Evolutionary conservation across 2,329 filamentous ascomycete genomes (phyloP), one percentile per base, ranked within the genome.

Genomic region (Xenoacremonium recifei): DNA sequence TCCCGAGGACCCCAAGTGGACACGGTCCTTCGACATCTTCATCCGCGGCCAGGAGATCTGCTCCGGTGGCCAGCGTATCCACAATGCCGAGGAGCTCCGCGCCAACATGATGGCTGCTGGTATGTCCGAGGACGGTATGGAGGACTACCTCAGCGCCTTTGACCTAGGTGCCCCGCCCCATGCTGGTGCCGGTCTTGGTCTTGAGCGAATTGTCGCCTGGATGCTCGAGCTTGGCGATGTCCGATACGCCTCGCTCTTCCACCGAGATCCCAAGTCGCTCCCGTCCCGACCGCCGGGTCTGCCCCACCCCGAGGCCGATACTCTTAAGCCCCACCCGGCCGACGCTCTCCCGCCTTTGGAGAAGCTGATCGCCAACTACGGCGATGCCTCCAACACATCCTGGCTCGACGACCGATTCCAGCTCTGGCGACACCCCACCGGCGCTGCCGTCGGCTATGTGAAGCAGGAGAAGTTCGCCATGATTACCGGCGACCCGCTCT

Each of bases 1-100:
- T 49, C 78, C 84, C 2, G 73, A 84, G 13, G 80, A 95, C 57
- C 72, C 79, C 11, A 74, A 77, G 23, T 81, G 83, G 62, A 96
- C 91, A 37, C 95, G 95, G 62, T 95, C 91, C 0, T 96, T 96
- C 57, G 91, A 96, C 62, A 95, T 96, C 44, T 96, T 96, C 69
- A 78, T 96, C 32, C 85, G 91, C 21, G 91, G 91, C 1, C 91
- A 96, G 60, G 91, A 96, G 64, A 93, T 96, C 43, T 83, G 92
- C 34, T 92, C 89, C 1, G 91, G 91, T 54, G 91, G 91, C 6
- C 91, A 96, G 66, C 89, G 91, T 79, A 95, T 96, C 49, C 87
- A 96, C 62, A 84, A 93, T 48, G 78, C 87, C 0, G 69, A 75
- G 4, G 77, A 87, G 60, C 73, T 96, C n/a, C 77, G 84, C 33